These are phyloP conservation scores for Scopulariopsis brevicaulis DNA, from an alignment of 2,329 filamentous ascomycete species.

Conservation along the genomic window DNA sequence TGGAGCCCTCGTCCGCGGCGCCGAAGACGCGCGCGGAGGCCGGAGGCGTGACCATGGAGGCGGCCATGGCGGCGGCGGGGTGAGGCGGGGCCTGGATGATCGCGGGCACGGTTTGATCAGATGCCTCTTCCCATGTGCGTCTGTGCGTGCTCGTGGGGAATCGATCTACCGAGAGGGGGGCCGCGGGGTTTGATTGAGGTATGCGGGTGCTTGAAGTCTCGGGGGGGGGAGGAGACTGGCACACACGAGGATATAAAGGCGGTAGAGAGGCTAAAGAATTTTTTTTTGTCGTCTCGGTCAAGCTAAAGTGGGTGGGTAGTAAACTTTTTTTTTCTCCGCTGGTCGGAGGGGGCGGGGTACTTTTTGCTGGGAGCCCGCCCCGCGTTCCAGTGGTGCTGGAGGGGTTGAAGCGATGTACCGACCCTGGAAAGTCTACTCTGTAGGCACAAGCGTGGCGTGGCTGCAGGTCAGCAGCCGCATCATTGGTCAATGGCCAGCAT, in stretches of 20 bases:
- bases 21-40: slow-evolving; percentile 49
- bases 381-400: neutral
- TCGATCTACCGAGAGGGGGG: neutral
- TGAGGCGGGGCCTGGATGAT: neutral
- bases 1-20: slow-evolving; percentile 45
- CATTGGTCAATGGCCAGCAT: neutral
- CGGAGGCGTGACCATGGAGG: slow-evolving; percentile 30
- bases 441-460: neutral
- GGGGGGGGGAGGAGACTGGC: neutral
- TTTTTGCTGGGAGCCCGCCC: neutral
- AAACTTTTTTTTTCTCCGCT: neutral
- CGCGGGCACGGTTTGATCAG: slow-evolving; percentile 1
- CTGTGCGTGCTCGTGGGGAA: neutral
- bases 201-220: neutral
- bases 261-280: slow-evolving; percentile 10
- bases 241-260: slow-evolving; percentile 6
- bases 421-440: neutral
- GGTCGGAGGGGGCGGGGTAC: neutral
- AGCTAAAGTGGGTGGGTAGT: neutral
- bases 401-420: too few species aligned
- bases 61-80: slow-evolving; percentile 16
- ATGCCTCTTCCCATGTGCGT: slow-evolving; percentile 2
- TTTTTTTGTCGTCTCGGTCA: slow-evolving; percentile 13
- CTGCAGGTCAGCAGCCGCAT: neutral
- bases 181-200: neutral